Evolutionary conservation across 2,329 filamentous ascomycete species (phyloP).

Genomic region (Trichoderma sp.): DNA sequence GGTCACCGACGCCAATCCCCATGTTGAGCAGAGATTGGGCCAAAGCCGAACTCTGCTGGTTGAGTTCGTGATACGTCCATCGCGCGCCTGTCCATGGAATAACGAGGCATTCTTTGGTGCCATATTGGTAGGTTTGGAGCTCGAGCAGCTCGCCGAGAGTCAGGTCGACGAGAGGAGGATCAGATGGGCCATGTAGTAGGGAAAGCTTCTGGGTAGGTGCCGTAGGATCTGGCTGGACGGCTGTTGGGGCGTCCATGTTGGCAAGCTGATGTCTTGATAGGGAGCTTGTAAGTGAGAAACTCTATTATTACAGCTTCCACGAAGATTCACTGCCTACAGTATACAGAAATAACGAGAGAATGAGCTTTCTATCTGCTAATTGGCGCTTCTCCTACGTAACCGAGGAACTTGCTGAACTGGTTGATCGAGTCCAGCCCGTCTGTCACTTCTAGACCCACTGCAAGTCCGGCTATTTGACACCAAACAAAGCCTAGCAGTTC

Average conservation of each 20-base stretch:
- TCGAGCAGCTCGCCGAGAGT: conserved; percentile 72
- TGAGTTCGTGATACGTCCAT: conserved; percentile 68
- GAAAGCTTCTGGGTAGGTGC: conserved; percentile 46
- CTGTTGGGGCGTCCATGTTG: conserved; percentile 26
- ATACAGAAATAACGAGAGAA: neutral
- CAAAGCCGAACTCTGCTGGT: conserved; percentile 59
- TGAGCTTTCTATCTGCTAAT: neutral
- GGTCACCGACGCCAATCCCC: conserved; percentile 66
- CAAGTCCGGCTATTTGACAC: neutral
- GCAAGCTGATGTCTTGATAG: neutral
- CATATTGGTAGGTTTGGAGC: conserved; percentile 65
- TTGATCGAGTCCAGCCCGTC: neutral
- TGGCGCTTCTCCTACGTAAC: neutral
- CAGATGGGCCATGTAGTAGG: conserved; percentile 64
- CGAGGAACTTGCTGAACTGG: neutral
- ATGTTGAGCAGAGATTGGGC: conserved; percentile 65
- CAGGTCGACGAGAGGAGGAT: conserved; percentile 67
- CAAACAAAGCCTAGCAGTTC: neutral
- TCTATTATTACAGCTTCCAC: neutral
- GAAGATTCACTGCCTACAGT: neutral
- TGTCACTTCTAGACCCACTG: neutral
- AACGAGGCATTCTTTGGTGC: conserved; percentile 65
- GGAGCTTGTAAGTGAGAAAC: neutral
- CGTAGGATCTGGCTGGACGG: conserved; percentile 31
- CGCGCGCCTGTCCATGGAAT: conserved; percentile 73